These are phyloP conservation scores for Phytophthora sp. DNA, from an alignment of 352 stramenopile species.

Conservation along the genomic window DNA sequence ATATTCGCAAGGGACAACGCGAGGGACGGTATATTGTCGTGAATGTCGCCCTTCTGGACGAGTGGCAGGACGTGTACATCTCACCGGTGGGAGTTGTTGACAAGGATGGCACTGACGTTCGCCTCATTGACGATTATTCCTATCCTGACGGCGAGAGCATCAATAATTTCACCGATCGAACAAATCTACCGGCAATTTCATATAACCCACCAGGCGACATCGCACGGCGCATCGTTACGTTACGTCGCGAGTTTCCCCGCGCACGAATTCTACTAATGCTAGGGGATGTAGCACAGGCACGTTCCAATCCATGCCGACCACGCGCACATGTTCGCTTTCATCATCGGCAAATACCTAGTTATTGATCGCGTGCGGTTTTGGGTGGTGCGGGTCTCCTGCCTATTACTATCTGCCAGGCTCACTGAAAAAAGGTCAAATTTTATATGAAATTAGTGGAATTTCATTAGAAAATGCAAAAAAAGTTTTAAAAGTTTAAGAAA, in stretches of 20 bases:
- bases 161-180: slow-evolving; percentile 9
- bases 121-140: slow-evolving; percentile 5
- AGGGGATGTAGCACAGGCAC: neutral
- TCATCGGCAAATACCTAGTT: neutral
- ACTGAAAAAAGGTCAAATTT: neutral
- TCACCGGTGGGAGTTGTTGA: neutral
- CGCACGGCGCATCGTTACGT: neutral
- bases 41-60: neutral
- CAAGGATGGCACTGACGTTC: neutral
- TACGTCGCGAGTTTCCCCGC: neutral
- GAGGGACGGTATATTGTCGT: slow-evolving; percentile 1
- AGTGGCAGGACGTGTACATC: slow-evolving; percentile 1
- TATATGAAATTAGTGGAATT: neutral
- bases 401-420: neutral
- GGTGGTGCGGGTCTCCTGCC: neutral
- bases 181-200: neutral
- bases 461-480: neutral
- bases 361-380: slow-evolving; percentile 1
- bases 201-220: slow-evolving; percentile 13
- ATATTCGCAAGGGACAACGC: slow-evolving; percentile 3
- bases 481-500: neutral
- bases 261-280: neutral
- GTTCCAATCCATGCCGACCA: slow-evolving; percentile 1
- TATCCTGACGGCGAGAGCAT: neutral
- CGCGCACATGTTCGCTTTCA: slow-evolving; percentile 4